phyloP scores from a whole-genome alignment of 768 basidiomycete genomes.

The Trametes coccinea region DNA sequence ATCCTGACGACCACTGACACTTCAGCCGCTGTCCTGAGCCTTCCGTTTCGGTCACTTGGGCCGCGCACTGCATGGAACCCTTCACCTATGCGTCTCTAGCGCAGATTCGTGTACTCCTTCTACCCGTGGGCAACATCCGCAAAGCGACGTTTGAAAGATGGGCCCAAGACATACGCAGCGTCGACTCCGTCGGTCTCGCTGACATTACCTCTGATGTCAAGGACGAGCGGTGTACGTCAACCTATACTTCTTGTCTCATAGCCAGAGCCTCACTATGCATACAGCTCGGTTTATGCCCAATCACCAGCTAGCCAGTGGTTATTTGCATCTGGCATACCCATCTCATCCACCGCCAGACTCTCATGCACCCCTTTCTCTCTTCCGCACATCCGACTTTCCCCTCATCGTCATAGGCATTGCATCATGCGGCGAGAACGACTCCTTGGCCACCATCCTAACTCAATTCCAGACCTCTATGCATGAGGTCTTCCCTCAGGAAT shows the following conservation, averaged over 20 bases:
- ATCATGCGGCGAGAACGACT: slow-evolving; percentile 57
- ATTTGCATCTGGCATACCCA: slow-evolving; percentile 78
- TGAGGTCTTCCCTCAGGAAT: slow-evolving; percentile 65
- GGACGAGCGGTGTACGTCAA: slow-evolving; percentile 67
- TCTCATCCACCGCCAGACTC: slow-evolving; percentile 73
- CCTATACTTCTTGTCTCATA: not conserved
- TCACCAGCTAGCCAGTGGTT: slow-evolving; percentile 63
- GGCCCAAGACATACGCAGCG: slow-evolving; percentile 68
- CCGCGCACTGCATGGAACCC: slow-evolving; percentile 53
- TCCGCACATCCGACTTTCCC: slow-evolving; percentile 81
- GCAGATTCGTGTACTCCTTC: slow-evolving; percentile 79
- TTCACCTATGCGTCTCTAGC: slow-evolving; percentile 81
- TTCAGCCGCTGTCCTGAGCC: not conserved
- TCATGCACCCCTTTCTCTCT: slow-evolving; percentile 65
- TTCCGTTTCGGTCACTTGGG: not conserved
- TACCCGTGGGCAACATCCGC: slow-evolving; percentile 81
- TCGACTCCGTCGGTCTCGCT: slow-evolving; percentile 72
- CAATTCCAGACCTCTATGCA: slow-evolving; percentile 67
- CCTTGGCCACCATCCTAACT: slow-evolving; percentile 52
- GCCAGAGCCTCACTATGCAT: slow-evolving; percentile 9
- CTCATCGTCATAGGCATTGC: slow-evolving; percentile 89
- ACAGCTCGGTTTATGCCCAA: slow-evolving; percentile 83
- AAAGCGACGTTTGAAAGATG: slow-evolving; percentile 71
- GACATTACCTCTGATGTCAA: slow-evolving; percentile 82
- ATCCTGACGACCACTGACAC: not conserved